Evolutionary conservation across 2,329 filamentous ascomycete species (phyloP).

Genomic region (Nemania abortiva): DNA sequence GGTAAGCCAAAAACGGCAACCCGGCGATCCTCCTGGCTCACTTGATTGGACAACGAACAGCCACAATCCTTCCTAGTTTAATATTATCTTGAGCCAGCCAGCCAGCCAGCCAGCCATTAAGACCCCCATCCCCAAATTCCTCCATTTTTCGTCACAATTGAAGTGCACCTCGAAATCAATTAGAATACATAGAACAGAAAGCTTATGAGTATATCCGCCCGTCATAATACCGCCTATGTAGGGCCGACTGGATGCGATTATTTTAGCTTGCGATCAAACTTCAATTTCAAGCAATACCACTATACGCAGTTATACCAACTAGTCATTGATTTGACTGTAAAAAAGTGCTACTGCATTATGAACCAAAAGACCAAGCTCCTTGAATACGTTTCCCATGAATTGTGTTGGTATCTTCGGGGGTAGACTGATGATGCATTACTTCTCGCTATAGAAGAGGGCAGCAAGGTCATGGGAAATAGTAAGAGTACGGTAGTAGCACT

Average conservation of each 20-base stretch:
- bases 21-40: background rate
- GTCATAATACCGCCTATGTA: background rate
- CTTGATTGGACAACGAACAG: conserved; percentile 21
- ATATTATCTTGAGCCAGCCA: background rate
- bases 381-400: background rate
- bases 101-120: no score
- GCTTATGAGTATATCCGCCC: background rate
- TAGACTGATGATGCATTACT: background rate
- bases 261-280: background rate
- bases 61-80: conserved; percentile 1
- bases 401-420: background rate
- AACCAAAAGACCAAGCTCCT: background rate
- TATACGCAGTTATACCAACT: background rate
- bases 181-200: background rate
- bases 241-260: background rate
- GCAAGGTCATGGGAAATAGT: background rate
- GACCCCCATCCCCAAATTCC: background rate
- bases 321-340: background rate
- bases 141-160: conserved; percentile 4
- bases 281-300: background rate
- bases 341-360: background rate
- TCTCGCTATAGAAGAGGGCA: background rate
- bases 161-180: background rate
- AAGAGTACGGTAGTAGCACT: background rate
- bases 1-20: conserved; percentile 13